A percentile compares a stretch with the other conserved stretches of the same genome.
These are phyloP conservation scores for Przewalskia tangutica DNA, from an alignment of 257 asterid genomes.

Conservation along the genomic window DNA sequence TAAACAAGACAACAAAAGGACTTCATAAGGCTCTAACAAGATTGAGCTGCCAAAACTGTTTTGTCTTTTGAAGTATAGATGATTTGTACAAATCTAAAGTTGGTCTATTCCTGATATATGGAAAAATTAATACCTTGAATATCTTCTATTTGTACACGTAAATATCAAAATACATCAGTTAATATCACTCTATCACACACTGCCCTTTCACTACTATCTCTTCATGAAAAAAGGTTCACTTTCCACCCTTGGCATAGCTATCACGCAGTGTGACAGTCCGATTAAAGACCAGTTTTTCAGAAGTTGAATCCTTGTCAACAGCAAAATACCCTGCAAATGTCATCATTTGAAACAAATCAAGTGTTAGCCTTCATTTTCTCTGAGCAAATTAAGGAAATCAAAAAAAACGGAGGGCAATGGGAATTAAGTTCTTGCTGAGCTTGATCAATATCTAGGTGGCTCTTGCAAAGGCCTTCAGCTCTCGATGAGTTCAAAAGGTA, in stretches of 20 bases:
- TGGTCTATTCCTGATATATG: neutral
- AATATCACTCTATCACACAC: neutral
- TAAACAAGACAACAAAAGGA: neutral
- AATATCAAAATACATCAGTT: neutral
- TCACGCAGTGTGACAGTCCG: constrained; percentile 73
- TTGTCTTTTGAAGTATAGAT: neutral
- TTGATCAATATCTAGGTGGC: neutral
- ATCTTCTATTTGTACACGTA: neutral
- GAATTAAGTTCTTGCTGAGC: neutral
- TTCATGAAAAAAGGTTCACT: constrained; percentile 17
- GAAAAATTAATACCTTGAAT: neutral
- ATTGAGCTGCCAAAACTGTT: neutral
- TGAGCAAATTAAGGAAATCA: neutral
- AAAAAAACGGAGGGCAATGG: neutral
- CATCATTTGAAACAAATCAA: neutral
- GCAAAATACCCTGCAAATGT: constrained; percentile 51
- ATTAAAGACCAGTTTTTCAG: constrained; percentile 61
- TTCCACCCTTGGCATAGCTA: constrained; percentile 49
- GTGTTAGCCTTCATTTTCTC: neutral
- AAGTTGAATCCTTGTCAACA: constrained; percentile 53
- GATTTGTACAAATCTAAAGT: neutral
- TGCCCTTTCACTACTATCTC: neutral
- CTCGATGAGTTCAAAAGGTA: neutral
- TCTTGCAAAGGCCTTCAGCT: neutral
- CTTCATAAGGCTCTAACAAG: neutral